Evolutionary conservation across 2,329 filamentous ascomycete genomes (phyloP).

Genomic region (Paecilomyces dactylethromorphus): DNA sequence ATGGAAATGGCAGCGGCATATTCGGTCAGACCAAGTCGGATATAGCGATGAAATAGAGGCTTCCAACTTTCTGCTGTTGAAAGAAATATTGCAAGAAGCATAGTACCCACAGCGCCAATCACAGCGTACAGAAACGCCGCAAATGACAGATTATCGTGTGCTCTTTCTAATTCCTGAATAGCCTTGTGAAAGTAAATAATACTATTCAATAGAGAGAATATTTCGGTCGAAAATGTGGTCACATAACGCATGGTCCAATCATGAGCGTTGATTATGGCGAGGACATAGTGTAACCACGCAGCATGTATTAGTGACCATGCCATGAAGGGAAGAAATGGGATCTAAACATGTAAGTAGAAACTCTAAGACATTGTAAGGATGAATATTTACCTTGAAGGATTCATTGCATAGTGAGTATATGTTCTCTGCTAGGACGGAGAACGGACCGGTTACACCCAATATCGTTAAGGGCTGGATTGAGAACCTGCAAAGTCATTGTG

Average conservation of each 20-base stretch:
- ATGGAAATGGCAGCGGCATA: constrained; percentile 63
- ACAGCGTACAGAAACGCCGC: constrained; percentile 60
- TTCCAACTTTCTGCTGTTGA: constrained; percentile 57
- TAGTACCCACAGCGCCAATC: constrained; percentile 58
- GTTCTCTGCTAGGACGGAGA: constrained; percentile 61
- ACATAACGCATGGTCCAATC: constrained; percentile 67
- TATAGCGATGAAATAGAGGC: constrained; percentile 55
- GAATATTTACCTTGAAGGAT: constrained; percentile 43
- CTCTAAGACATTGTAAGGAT: background rate
- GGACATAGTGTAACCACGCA: constrained; percentile 58
- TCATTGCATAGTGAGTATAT: constrained; percentile 54
- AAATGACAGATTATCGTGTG: constrained; percentile 50
- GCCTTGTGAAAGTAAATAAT: constrained; percentile 65
- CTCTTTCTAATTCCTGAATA: constrained; percentile 56
- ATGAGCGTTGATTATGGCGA: constrained; percentile 61
- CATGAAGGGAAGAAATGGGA: constrained; percentile 61
- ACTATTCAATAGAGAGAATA: constrained; percentile 61
- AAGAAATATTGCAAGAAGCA: constrained; percentile 55
- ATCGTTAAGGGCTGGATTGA: constrained; percentile 61
- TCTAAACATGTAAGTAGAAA: constrained; percentile 23
- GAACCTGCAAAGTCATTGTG: constrained; percentile 26
- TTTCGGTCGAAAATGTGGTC: constrained; percentile 60
- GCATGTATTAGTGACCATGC: constrained; percentile 61
- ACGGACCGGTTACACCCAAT: constrained; percentile 59
- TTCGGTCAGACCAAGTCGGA: constrained; percentile 56